Percentiles rank a stretch among this genome's conserved stretches.
These are phyloP conservation scores for Fusarium chaquense DNA, from an alignment of 2,329 filamentous ascomycete genomes.

Conservation along the genomic window DNA sequence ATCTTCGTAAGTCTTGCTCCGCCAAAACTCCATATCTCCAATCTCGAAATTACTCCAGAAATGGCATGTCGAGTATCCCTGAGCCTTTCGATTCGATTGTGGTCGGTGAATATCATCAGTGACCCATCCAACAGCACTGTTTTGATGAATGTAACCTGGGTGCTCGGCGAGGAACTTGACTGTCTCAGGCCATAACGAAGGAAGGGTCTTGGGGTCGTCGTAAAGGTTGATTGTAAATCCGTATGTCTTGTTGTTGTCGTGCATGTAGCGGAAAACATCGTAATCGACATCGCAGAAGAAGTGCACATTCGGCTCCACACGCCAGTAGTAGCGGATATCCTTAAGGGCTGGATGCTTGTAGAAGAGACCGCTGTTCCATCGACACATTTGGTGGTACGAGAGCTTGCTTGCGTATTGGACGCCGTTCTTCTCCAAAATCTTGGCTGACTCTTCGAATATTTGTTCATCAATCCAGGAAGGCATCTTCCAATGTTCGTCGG, in stretches of 20 bases:
- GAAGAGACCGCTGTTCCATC: slow-evolving; percentile 98
- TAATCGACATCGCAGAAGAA: slow-evolving; percentile 99
- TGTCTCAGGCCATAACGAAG: slow-evolving; percentile 95
- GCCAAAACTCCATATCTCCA: slow-evolving; percentile 91
- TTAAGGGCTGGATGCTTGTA: slow-evolving; percentile 93
- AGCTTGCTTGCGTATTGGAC: slow-evolving; percentile 91
- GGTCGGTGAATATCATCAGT: slow-evolving; percentile 82
- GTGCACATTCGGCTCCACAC: slow-evolving; percentile 97
- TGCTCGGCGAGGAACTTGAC: slow-evolving; percentile 89
- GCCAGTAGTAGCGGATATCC: slow-evolving; percentile 93
- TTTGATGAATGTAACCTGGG: slow-evolving; percentile 81
- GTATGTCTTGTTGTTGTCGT: slow-evolving; percentile 98
- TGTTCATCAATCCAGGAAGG: slow-evolving; percentile 93
- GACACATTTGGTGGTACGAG: slow-evolving; percentile 98
- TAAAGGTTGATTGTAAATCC: slow-evolving; percentile 98
- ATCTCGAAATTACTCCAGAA: slow-evolving; percentile 99
- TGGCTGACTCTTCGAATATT: slow-evolving; percentile 84
- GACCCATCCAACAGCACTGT: slow-evolving; percentile 90
- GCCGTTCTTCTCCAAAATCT: slow-evolving; percentile 82
- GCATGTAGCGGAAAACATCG: slow-evolving; percentile 98
- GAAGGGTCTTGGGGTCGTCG: slow-evolving; percentile 88
- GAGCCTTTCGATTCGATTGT: slow-evolving; percentile 81
- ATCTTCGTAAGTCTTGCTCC: slow-evolving; percentile 88
- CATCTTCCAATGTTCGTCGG: slow-evolving; percentile 93
- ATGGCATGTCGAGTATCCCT: slow-evolving; percentile 97